These are phyloP conservation scores for Fonsecaea erecta DNA, from an alignment of 2,329 filamentous ascomycete genomes.

Conservation along the genomic window DNA sequence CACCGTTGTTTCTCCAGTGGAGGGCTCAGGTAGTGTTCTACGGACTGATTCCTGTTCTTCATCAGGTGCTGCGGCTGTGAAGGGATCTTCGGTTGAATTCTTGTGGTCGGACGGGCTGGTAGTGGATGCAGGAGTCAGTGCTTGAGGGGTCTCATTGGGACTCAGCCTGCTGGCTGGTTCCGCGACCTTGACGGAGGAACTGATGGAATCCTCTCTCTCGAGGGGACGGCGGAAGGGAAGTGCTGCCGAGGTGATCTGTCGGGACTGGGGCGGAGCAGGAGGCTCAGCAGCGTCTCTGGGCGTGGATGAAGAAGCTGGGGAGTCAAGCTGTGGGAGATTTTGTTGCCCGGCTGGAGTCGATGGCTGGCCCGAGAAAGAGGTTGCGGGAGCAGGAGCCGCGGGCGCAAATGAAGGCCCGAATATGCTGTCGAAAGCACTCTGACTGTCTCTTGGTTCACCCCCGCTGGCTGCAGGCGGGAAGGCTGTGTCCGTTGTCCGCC, in stretches of 20 bases:
- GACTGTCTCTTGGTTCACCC: constrained; percentile 25
- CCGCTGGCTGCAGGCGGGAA: constrained; percentile 30
- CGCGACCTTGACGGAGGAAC: constrained; percentile 77
- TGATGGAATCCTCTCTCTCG: constrained; percentile 67
- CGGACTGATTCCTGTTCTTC: constrained; percentile 38
- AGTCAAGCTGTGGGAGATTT: constrained; percentile 41
- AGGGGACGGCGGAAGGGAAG: constrained; percentile 68
- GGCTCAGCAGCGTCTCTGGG: constrained; percentile 41
- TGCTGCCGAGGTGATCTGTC: constrained; percentile 77
- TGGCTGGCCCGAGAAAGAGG: constrained; percentile 60
- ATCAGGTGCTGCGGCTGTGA: constrained; percentile 34
- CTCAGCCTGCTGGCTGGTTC: constrained; percentile 71
- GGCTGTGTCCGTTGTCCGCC: constrained; percentile 60
- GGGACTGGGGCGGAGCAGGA: constrained; percentile 71
- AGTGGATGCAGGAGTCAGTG: constrained; percentile 50
- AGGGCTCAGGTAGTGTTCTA: constrained; percentile 30
- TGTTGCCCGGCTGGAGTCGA: constrained; percentile 60
- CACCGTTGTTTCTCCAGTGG: constrained; percentile 2
- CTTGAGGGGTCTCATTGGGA: constrained; percentile 52
- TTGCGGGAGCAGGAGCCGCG: constrained; percentile 61
- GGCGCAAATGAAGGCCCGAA: constrained; percentile 72
- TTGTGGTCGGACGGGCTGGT: constrained; percentile 37
- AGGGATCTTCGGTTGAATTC: constrained; percentile 31
- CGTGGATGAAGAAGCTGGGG: constrained; percentile 40
- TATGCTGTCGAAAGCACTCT: constrained; percentile 78